Base-by-base conservation (phyloP, 768 basidiomycete genomes). In the Filobasidium wieringae region DNA sequence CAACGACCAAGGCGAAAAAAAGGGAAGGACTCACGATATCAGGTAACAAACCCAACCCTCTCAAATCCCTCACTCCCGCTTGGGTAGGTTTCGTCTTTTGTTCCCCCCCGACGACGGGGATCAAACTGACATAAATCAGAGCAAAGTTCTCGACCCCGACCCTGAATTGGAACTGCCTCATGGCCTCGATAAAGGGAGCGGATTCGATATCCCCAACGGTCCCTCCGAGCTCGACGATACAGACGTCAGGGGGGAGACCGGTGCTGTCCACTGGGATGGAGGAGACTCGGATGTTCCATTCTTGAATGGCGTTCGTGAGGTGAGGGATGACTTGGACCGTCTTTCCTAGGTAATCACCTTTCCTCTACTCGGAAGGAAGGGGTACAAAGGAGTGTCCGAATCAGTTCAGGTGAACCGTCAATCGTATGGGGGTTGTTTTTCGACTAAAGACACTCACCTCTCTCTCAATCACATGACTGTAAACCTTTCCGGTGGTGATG, bases 151-250 rank as follows among this genome's bases (percentile, higher is more conserved):
- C 88, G 70, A 86, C 81, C 17, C 93, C 92, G 22, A 97, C 92
- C 56, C 93, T 85, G 79, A 96, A 96, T 71, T 99, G 93, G 80
- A 99, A 99, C 73, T 99, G 93, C n/a, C 93, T 84, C 86, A 99
- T 91, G 0, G 93, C 93, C 74, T 99, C 93, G 45, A 99, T 80
- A 74, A 99, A 99, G 2, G 93, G 93, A 2, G 92, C 92, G 6
- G 90, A 95, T 68, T 99, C 93, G 71, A 99, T 99, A 68, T 99
- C 93, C 43, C 93, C 93, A 15, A 99, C 93, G 0, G 93, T 99
- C 22, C 93, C 93, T 56, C 93, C 93, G 61, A 99, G 86, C 89
- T 99, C 93, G 62, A 99, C 83, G 64, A 99, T 95, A 75, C 93
- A 99, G 39, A 99, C 85, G 70, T 99, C 93, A 0, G 93, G 92